phyloP scores from a whole-genome alignment of 371 early-diverging fungal genomes.

The Basidiobolus meristosporus region DNA sequence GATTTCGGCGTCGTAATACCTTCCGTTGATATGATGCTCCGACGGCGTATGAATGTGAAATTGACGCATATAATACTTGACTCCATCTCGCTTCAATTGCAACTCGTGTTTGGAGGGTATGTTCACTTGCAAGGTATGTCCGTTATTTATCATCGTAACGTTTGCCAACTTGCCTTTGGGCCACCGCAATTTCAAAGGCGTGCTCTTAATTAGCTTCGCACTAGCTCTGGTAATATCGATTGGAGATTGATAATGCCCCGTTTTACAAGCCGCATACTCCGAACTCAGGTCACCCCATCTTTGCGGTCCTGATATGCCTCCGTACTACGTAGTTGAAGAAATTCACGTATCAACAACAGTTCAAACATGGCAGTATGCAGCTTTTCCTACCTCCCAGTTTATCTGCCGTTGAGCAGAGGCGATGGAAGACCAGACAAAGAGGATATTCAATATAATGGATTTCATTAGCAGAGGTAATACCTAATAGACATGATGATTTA shows the following conservation, averaged over 20 bases:
- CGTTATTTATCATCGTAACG: conserved; percentile 5
- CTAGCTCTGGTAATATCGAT: conserved; percentile 8
- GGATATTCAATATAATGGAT: too few species aligned
- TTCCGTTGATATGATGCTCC: conserved; percentile 14
- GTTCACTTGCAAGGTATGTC: conserved; percentile 9
- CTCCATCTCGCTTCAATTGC: not conserved
- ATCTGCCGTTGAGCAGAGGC: too few species aligned
- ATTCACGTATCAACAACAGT: too few species aligned
- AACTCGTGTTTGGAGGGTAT: not conserved
- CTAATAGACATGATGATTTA: too few species aligned
- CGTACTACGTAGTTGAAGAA: too few species aligned
- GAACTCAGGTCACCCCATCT: too few species aligned
- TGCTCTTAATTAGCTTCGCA: conserved; percentile 2
- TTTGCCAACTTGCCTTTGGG: not conserved
- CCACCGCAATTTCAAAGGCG: conserved; percentile 1
- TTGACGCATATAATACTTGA: conserved; percentile 1
- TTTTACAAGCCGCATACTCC: conserved; percentile 3
- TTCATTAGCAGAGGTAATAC: too few species aligned
- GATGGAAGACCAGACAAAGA: too few species aligned
- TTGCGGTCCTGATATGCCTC: too few species aligned
- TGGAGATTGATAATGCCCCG: conserved; percentile 11
- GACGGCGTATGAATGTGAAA: conserved; percentile 22
- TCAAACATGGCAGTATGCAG: too few species aligned
- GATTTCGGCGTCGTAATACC: conserved; percentile 12
- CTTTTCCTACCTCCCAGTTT: too few species aligned